Conservation (phyloP, 2,329 filamentous ascomycete species). For the Byssochlamys sp. region DNA sequence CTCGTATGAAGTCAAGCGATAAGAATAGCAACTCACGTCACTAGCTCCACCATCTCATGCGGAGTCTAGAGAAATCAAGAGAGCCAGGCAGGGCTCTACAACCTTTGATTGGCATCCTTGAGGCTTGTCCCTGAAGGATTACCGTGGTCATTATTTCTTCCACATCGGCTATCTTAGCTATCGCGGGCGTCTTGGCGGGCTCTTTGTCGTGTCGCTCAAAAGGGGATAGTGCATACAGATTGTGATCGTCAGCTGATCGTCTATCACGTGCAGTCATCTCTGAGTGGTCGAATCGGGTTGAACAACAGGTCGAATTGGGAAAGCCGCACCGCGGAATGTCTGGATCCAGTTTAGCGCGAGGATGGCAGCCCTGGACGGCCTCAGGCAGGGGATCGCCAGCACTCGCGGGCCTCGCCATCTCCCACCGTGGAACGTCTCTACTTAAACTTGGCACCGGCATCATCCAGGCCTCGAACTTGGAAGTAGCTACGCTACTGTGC, state of each 20-base stretch:
- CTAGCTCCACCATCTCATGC: not conserved
- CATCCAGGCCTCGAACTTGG: not conserved
- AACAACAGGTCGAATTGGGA: not conserved
- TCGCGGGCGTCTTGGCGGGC: not conserved
- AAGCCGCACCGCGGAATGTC: not conserved
- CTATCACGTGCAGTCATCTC: not conserved
- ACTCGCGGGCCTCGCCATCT: constrained; percentile 10
- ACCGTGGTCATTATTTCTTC: not conserved
- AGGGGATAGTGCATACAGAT: not conserved
- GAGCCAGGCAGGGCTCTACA: not conserved
- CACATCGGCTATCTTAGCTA: not conserved
- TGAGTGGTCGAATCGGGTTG: not conserved
- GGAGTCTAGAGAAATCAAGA: not conserved
- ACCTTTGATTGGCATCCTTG: not conserved
- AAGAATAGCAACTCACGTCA: not conserved
- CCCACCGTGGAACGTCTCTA: not conserved
- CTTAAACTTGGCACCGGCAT: not conserved
- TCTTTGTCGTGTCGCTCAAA: not conserved
- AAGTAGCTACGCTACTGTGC: not conserved
- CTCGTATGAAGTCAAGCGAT: not conserved
- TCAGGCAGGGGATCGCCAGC: constrained; percentile 10
- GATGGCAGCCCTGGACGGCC: constrained; percentile 3
- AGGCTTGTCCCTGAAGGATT: not conserved
- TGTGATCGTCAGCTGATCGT: not conserved
- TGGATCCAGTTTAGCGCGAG: not conserved